A percentile compares a stretch with the other conserved stretches of the same genome.
Conservation (phyloP, 768 basidiomycete genomes). For the Boletellus ananas region DNA sequence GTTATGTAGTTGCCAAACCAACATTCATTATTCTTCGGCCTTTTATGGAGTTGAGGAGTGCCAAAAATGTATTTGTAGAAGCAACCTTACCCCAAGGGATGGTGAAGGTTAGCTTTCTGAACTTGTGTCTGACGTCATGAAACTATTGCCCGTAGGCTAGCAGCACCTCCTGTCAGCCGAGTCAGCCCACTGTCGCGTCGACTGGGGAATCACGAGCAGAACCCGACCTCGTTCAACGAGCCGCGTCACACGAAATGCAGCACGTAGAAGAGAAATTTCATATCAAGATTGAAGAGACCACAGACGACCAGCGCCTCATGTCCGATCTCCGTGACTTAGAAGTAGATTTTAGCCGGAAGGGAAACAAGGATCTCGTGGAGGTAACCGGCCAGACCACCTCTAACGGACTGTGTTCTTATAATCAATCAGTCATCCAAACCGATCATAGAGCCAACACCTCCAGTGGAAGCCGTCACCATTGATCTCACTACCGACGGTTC, state of each 20-base stretch:
- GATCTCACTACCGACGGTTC: slow-evolving; percentile 41
- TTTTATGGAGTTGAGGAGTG: neutral
- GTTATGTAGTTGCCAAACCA: neutral
- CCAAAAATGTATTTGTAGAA: neutral
- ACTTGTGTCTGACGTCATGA: neutral
- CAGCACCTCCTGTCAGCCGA: neutral
- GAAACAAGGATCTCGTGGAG: slow-evolving; percentile 2
- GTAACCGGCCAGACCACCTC: slow-evolving; percentile 5
- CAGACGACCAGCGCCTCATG: neutral
- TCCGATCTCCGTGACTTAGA: neutral
- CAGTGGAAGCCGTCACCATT: slow-evolving; percentile 33
- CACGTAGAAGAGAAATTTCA: neutral
- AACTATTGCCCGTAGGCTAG: slow-evolving; percentile 5
- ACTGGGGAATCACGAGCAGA: slow-evolving; percentile 33
- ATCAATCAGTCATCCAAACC: slow-evolving; percentile 10
- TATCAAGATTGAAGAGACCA: slow-evolving; percentile 1
- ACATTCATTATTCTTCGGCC: slow-evolving; percentile 1
- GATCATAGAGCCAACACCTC: slow-evolving; percentile 13
- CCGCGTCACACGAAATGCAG: neutral
- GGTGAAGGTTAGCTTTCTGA: slow-evolving; percentile 14
- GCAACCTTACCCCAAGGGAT: neutral
- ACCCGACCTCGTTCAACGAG: slow-evolving; percentile 13
- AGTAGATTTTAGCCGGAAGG: neutral
- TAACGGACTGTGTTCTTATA: neutral
- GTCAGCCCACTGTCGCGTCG: slow-evolving; percentile 11